phyloP scores from a whole-genome alignment of 495 filamentous ascomycete genomes.

The Bathelium albidoporum region DNA sequence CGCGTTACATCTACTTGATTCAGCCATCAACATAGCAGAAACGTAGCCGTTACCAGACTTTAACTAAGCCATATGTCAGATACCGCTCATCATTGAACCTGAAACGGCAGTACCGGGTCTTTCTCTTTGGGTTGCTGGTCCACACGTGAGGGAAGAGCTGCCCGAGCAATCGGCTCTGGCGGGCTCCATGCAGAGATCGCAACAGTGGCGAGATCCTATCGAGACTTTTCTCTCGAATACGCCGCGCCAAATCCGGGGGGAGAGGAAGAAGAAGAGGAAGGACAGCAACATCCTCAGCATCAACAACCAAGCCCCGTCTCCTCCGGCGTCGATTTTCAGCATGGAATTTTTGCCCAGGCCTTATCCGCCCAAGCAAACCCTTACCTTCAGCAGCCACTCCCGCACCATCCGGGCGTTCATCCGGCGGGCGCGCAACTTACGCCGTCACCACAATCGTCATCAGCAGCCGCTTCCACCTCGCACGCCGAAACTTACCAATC shows the following conservation, averaged over 20 bases:
- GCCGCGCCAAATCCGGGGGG: conserved; percentile 47
- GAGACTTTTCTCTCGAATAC: conserved; percentile 57
- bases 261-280: conserved; percentile 28
- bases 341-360: conserved; percentile 4
- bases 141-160: conserved; percentile 40
- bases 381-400: conserved; percentile 5
- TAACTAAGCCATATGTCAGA: not conserved
- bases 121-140: not conserved
- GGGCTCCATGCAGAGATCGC: conserved; percentile 57
- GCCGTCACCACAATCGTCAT: not conserved
- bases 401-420: not conserved
- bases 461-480: not conserved
- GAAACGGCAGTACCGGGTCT: not conserved
- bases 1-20: conserved; percentile 2
- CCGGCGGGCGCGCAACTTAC: not conserved
- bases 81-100: not conserved
- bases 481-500: conserved; percentile 3
- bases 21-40: conserved; percentile 2
- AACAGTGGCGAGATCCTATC: conserved; percentile 57
- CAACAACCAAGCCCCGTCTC: conserved; percentile 36
- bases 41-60: not conserved
- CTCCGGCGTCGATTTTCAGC: conserved; percentile 26
- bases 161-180: conserved; percentile 61
- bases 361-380: not conserved
- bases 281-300: conserved; percentile 42